Evolutionary conservation across 768 basidiomycete genomes (phyloP).

Genomic region (Daedalea quercina): DNA sequence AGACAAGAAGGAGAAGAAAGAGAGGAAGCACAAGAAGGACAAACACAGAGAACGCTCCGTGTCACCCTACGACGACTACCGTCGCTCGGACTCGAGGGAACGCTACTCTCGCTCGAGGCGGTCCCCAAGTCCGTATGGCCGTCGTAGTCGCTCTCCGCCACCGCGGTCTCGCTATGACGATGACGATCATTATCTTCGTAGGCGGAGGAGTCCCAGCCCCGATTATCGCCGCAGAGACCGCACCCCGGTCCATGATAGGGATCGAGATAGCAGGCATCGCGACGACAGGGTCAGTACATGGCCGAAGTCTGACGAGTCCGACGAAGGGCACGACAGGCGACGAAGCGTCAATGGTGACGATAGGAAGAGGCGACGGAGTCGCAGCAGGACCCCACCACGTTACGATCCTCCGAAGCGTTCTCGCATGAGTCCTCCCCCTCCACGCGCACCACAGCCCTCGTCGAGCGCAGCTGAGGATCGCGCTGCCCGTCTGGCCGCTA

Average conservation of each 20-base stretch:
- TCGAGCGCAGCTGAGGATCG: constrained; percentile 44
- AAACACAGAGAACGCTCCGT: constrained; percentile 21
- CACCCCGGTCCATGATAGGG: constrained; percentile 2
- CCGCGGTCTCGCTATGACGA: constrained; percentile 24
- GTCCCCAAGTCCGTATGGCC: constrained; percentile 40
- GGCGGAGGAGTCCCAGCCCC: constrained; percentile 27
- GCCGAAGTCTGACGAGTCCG: constrained; percentile 48
- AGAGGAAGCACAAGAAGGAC: constrained; percentile 32
- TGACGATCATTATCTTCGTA: constrained; percentile 6
- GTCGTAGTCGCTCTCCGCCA: constrained; percentile 42
- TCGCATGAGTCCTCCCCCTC: constrained; percentile 33
- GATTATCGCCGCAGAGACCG: constrained; percentile 26
- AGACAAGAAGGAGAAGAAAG: constrained; percentile 55
- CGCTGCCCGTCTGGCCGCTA: constrained; percentile 83
- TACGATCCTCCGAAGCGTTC: constrained; percentile 40
- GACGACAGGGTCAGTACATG: constrained; percentile 31
- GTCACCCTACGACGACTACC: constrained; percentile 23
- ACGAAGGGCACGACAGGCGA: constrained; percentile 25
- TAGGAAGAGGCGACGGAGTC: constrained; percentile 33
- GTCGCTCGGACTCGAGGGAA: constrained; percentile 25
- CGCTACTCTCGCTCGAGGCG: constrained; percentile 25
- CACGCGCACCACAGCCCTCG: constrained; percentile 14
- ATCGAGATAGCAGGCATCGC: constrained; percentile 10
- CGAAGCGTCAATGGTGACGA: constrained; percentile 23
- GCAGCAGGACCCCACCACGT: constrained; percentile 30